These are phyloP conservation scores for Graphiopsis chlorocephala DNA, from an alignment of 2,329 filamentous ascomycete species.

Conservation along the genomic window DNA sequence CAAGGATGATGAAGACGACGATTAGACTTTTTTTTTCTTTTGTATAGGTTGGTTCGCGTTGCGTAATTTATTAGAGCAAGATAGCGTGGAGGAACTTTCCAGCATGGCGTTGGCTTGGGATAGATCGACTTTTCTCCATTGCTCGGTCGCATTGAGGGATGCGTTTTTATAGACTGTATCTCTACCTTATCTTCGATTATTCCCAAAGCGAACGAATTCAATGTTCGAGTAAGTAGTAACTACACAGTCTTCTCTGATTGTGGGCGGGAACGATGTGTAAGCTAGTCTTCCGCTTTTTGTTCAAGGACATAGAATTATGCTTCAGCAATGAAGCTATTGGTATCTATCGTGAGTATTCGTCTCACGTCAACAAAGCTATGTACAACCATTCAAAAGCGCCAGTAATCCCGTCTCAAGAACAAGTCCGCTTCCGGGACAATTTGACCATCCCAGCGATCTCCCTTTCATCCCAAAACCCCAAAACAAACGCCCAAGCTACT, in stretches of 20 bases:
- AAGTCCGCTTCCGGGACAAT: not conserved
- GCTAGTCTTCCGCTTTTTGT: not conserved
- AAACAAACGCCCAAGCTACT: not conserved
- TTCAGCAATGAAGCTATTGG: not conserved
- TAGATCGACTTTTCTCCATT: not conserved
- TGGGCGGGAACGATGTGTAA: too few relatives aligned
- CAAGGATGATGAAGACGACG: conserved; percentile 42
- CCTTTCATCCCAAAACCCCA: not conserved
- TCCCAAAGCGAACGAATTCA: not conserved
- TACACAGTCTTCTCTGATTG: too few relatives aligned
- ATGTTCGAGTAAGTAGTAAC: too few relatives aligned
- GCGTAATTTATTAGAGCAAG: too few relatives aligned
- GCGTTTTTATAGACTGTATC: not conserved
- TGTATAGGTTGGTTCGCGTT: not conserved
- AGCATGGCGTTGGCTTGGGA: not conserved
- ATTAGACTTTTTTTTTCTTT: not conserved
- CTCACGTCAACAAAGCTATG: not conserved
- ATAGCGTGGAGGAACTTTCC: not conserved
- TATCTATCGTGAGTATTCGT: not conserved
- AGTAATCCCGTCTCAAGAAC: not conserved
- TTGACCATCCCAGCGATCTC: not conserved
- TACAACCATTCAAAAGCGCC: not conserved
- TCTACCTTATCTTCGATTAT: not conserved
- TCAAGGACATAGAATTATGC: not conserved
- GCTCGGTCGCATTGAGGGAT: not conserved